Conservation (phyloP, 2,329 filamentous ascomycete genomes). For the Fusarium udum region DNA sequence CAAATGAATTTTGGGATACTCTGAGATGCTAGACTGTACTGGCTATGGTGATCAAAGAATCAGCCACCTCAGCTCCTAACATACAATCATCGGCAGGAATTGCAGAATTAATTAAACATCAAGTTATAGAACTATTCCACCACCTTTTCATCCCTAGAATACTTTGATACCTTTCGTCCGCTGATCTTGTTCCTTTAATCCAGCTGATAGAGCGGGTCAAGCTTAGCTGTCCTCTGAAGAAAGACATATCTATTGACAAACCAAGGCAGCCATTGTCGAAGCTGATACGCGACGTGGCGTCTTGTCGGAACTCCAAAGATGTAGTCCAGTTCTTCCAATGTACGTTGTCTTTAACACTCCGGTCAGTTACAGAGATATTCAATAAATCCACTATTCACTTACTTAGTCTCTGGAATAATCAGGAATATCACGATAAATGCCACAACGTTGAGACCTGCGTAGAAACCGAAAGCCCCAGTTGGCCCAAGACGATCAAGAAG, state of each 20-base stretch:
- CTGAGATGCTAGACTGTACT: not conserved
- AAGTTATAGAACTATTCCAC: not conserved
- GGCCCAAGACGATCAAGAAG: constrained; percentile 52
- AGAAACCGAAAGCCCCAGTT: constrained; percentile 66
- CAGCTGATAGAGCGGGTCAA: constrained; percentile 46
- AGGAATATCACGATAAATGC: constrained; percentile 72
- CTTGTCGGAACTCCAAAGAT: constrained; percentile 50
- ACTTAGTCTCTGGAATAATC: constrained; percentile 65
- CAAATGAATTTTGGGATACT: not conserved
- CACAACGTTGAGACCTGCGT: constrained; percentile 66
- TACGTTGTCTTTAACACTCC: constrained; percentile 40
- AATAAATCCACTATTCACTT: not conserved
- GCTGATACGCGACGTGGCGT: constrained; percentile 47
- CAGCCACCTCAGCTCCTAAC: not conserved
- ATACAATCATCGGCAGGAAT: not conserved
- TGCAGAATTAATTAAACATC: not conserved
- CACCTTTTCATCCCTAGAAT: not conserved
- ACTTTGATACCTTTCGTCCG: not conserved
- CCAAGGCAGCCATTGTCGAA: constrained; percentile 48
- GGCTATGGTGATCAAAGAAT: not conserved
- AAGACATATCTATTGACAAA: constrained; percentile 46
- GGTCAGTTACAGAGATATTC: not conserved
- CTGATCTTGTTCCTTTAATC: not conserved
- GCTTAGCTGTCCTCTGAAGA: constrained; percentile 37
- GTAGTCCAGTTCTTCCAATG: constrained; percentile 53